Conservation (phyloP, 1,139 yeast genomes). For the Entelexis sorbosivorans region DNA sequence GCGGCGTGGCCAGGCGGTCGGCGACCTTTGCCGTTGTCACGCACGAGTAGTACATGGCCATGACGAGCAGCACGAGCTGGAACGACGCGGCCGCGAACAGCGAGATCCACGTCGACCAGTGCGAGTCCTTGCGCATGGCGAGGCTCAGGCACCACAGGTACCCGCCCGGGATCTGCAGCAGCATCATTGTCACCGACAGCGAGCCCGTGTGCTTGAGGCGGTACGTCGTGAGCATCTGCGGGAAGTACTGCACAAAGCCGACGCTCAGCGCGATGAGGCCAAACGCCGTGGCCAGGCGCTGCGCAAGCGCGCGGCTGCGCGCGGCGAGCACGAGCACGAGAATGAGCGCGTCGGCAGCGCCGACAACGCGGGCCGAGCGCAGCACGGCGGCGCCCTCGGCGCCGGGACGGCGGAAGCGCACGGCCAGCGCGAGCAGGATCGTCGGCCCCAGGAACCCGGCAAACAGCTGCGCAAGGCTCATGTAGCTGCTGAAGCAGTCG, state of each 20-base stretch:
- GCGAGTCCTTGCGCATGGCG: slow-evolving; percentile 60
- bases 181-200: slow-evolving; percentile 70
- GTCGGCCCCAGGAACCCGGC: slow-evolving; percentile 58
- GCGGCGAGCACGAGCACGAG: slow-evolving; percentile 7
- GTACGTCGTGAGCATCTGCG: slow-evolving; percentile 67
- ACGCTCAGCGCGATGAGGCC: slow-evolving; percentile 29
- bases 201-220: slow-evolving; percentile 67
- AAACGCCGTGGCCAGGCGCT: slow-evolving; percentile 30
- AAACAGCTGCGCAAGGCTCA: slow-evolving; percentile 61
- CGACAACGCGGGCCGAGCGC: slow-evolving; percentile 11
- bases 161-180: slow-evolving; percentile 86
- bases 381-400: slow-evolving; percentile 6
- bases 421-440: slow-evolving; percentile 46
- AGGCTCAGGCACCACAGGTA: slow-evolving; percentile 63
- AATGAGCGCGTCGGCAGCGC: slow-evolving; percentile 5
- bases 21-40: slow-evolving; percentile 7
- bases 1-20: slow-evolving; percentile 8
- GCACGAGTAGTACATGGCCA: slow-evolving; percentile 40
- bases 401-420: slow-evolving; percentile 16
- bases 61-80: slow-evolving; percentile 44
- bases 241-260: slow-evolving; percentile 64
- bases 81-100: slow-evolving; percentile 60
- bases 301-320: background rate
- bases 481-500: slow-evolving; percentile 59
- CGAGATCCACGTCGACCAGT: slow-evolving; percentile 84